A percentile compares a stretch with the other conserved stretches of the same genome.
These are phyloP conservation scores for Clonostachys rhizophaga DNA, from an alignment of 2,329 filamentous ascomycete genomes.

Conservation along the genomic window DNA sequence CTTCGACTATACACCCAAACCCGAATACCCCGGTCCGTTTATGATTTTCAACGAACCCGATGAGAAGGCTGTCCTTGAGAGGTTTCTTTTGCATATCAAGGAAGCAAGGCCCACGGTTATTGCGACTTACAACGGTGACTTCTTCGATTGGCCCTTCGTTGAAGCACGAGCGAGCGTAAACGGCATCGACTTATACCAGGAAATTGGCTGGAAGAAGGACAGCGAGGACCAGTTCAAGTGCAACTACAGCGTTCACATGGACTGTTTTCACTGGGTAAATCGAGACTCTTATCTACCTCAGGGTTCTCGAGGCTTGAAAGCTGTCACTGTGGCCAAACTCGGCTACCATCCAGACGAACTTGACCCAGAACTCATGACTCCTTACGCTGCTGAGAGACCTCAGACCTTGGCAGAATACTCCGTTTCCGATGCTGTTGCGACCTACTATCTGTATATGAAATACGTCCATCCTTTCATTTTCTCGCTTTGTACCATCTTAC, in stretches of 20 bases:
- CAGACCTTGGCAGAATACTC: constrained; percentile 97
- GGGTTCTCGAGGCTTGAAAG: constrained; percentile 94
- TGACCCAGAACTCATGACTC: constrained; percentile 96
- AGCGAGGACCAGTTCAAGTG: constrained; percentile 95
- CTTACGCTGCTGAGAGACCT: constrained; percentile 81
- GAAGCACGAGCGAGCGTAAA: constrained; percentile 89
- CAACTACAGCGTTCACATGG: constrained; percentile 96
- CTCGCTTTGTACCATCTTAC: constrained; percentile 94
- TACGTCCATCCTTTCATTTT: constrained; percentile 99
- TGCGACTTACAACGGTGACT: constrained; percentile 99
- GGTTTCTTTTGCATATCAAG: constrained; percentile 95
- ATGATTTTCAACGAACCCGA: constrained; percentile 98
- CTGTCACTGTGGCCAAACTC: constrained; percentile 94
- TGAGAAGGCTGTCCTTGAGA: constrained; percentile 80
- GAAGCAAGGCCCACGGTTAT: constrained; percentile 93
- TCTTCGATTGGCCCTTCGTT: constrained; percentile 99
- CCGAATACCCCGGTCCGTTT: constrained; percentile 91
- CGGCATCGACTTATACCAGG: constrained; percentile 98
- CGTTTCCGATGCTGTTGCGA: constrained; percentile 96
- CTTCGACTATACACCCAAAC: constrained; percentile 97
- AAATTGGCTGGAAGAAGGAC: constrained; percentile 96
- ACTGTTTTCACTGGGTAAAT: constrained; percentile 98
- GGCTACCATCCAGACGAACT: constrained; percentile 98
- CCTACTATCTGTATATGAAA: constrained; percentile 99
- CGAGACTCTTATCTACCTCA: constrained; percentile 97